Evolutionary conservation across 2,329 filamentous ascomycete genomes (phyloP).

Genomic region (Talaromyces sp.): DNA sequence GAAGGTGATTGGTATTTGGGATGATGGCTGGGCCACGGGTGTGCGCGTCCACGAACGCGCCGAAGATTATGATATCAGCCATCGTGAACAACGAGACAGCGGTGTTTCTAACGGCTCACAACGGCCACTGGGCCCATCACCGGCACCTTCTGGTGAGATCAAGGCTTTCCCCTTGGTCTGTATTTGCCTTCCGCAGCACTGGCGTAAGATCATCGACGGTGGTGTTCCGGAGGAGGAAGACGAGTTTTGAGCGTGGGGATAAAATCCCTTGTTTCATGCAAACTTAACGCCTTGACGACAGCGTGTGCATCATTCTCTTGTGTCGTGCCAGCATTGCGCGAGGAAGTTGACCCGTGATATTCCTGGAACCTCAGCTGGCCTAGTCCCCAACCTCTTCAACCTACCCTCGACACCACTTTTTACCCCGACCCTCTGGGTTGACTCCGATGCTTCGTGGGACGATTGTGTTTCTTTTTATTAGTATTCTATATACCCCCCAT

Average conservation of each 20-base stretch:
- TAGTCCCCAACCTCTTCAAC: not conserved
- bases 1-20: conserved; percentile 98
- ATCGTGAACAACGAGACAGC: conserved; percentile 82
- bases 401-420: not conserved
- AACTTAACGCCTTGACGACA: conserved; percentile 43
- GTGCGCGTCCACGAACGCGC: conserved; percentile 78
- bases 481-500: conserved; percentile 38
- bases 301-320: conserved; percentile 30
- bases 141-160: conserved; percentile 75
- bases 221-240: conserved; percentile 52
- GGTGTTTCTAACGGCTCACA: conserved; percentile 83
- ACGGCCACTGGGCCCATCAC: conserved; percentile 61
- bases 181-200: conserved; percentile 92
- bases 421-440: not conserved
- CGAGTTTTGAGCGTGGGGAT: conserved; percentile 24
- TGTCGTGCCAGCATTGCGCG: conserved; percentile 15
- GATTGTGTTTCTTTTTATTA: conserved; percentile 23
- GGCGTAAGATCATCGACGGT: conserved; percentile 94
- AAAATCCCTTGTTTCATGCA: conserved; percentile 26
- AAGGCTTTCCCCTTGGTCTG: conserved; percentile 98
- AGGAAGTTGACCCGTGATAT: conserved; percentile 12
- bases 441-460: conserved; percentile 12
- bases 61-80: conserved; percentile 82
- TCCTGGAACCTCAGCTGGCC: conserved; percentile 18
- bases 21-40: conserved; percentile 97